phyloP scores from a whole-genome alignment of 805 yeast species.

The Yarrowia osloensis region DNA sequence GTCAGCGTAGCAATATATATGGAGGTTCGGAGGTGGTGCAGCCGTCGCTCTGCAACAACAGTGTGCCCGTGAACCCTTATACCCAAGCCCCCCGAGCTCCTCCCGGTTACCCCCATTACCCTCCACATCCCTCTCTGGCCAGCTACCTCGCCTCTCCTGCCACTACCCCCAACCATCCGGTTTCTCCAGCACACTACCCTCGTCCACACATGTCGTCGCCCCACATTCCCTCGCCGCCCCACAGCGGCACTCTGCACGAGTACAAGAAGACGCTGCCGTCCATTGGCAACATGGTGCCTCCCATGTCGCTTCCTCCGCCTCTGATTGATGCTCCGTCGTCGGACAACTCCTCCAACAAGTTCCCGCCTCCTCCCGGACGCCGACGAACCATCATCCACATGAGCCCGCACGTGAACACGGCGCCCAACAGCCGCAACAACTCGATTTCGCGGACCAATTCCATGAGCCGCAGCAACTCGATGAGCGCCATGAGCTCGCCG shows the following conservation, averaged over 20 bases:
- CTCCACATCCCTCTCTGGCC: not conserved
- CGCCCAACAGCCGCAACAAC: not conserved
- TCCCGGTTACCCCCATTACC: not conserved
- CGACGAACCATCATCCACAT: conserved; percentile 17
- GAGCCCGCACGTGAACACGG: conserved; percentile 7
- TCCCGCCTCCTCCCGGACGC: conserved; percentile 5
- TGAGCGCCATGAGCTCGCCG: conserved; percentile 3
- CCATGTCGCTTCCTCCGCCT: conserved; percentile 24
- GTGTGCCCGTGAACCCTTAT: too few species aligned
- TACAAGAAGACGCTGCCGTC: conserved; percentile 21
- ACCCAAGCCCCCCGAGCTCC: too few species aligned
- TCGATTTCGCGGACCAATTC: not conserved
- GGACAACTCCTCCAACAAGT: not conserved
- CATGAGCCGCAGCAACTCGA: not conserved
- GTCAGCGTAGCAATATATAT: conserved; percentile 20
- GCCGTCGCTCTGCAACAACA: too few species aligned
- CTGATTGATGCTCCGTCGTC: not conserved
- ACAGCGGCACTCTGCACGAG: conserved; percentile 18
- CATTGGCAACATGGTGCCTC: conserved; percentile 13
- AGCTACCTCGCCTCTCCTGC: not conserved
- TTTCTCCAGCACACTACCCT: not conserved
- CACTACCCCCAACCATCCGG: not conserved
- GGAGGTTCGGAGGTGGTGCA: not conserved
- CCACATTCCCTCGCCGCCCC: conserved; percentile 23
- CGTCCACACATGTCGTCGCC: conserved; percentile 3